Evolutionary conservation across 2,329 filamentous ascomycete species (phyloP), one percentile per base, ranked within the genome.

Genomic region (Exophiala xenobiotica): DNA sequence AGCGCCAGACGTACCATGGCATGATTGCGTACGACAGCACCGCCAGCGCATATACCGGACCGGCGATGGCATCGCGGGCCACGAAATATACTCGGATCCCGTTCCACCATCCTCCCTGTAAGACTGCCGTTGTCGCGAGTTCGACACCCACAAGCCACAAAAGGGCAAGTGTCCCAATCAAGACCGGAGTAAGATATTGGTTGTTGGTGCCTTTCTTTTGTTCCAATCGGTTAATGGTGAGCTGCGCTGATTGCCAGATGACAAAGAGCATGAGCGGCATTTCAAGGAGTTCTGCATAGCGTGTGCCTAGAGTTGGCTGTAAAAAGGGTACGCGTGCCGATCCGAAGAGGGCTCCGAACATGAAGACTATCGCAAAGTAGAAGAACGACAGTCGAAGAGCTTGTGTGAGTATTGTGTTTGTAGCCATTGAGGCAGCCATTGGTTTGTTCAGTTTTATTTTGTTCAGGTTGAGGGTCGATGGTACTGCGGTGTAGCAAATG

Each of bases 231-330:
- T 14, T 12, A 2, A 51, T 31, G 2, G 48, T 48, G 29, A 55
- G n/a, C 23, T 51, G 48, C 22, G 53, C 53, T 7, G 53, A 37
- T 8, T 55, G 43, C 53, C 53, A 55, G 14, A 51, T 51, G 16
- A 51, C 26, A 11, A 51, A 24, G 14, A 55, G 12, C 48, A 55
- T 49, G 29, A 55, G 33, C 7, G 53, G 53, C 39, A 44, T 40
- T 33, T 51, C 48, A 11, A 55, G 24, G 9, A 55, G 33, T 14
- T 51, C 48, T 19, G 49, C 53, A 24, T 47, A 46, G 12, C 46
- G 52, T 12, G 51, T 41, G 12, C 46, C 51, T 2, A 54, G 22
- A 3, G 38, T 20, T 3, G 51, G 51, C 35, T 50, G 35, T n/a
- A 51, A 43, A 18, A 50, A 54, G 1, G 51, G 43, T 18, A 47